Evolutionary conservation across 2,329 filamentous ascomycete species (phyloP).

Genomic region (Trichoderma sp.): DNA sequence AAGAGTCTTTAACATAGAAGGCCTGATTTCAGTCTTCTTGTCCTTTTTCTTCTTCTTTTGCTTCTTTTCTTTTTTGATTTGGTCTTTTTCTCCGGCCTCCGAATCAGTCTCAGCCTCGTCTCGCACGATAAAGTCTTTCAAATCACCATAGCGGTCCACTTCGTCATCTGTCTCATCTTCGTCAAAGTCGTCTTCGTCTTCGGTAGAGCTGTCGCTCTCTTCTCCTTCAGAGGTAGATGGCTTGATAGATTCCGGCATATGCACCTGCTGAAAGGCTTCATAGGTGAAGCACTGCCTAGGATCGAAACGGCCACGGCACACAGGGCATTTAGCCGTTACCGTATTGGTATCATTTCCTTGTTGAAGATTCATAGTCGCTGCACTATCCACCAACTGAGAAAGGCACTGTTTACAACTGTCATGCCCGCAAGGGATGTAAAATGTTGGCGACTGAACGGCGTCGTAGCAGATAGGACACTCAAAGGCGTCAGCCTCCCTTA

Average conservation of each 20-base stretch:
- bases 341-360: slow-evolving; percentile 57
- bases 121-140: slow-evolving; percentile 58
- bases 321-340: slow-evolving; percentile 66
- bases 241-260: slow-evolving; percentile 58
- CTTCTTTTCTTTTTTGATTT: slow-evolving; percentile 29
- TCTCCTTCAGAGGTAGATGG: slow-evolving; percentile 36
- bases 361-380: slow-evolving; percentile 54
- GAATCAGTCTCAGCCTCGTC: slow-evolving; percentile 38
- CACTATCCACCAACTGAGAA: slow-evolving; percentile 63
- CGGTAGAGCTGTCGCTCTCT: slow-evolving; percentile 37
- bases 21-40: slow-evolving; percentile 47
- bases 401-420: slow-evolving; percentile 78
- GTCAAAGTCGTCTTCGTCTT: slow-evolving; percentile 23
- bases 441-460: slow-evolving; percentile 69
- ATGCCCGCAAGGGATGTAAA: slow-evolving; percentile 84
- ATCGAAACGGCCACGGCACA: slow-evolving; percentile 70
- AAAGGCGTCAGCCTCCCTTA: slow-evolving; percentile 62
- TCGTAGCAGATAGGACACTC: slow-evolving; percentile 86
- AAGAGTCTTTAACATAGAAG: slow-evolving; percentile 61
- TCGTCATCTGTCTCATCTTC: slow-evolving; percentile 40
- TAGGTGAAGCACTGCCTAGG: slow-evolving; percentile 72
- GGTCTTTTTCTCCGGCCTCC: slow-evolving; percentile 25
- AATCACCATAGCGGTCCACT: slow-evolving; percentile 41
- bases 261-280: slow-evolving; percentile 69
- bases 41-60: slow-evolving; percentile 42